Base-by-base conservation (phyloP, 1,284 basidiomycete genomes). In the Inonotus hispidus region DNA sequence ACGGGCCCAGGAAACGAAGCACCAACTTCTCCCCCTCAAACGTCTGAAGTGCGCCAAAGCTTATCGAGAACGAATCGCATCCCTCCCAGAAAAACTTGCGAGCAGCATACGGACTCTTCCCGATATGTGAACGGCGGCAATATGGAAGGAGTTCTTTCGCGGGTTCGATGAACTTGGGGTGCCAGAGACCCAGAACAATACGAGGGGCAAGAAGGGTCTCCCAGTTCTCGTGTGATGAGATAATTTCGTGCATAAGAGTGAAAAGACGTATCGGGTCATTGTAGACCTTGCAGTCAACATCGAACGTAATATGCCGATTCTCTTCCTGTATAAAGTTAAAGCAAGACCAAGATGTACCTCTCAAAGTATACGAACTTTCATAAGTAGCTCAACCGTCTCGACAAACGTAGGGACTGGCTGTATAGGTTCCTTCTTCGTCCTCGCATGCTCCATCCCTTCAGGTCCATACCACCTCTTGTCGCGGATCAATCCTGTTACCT, bases 271-370 rank as follows among this genome's bases (percentile, higher is more conserved):
- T 85, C 0, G 97, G 95, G 68, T 96, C 85, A 71, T 97, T 98
- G 70, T 94, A 88, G 43, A 92, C 85, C 75, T 99, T 98, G 71
- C 96, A 91, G 72, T 98, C 95, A 63, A 98, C 84, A 73, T 97
- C 93, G 71, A 98, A 90, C 67, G 87, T 87, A 71, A 93, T 88
- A 68, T 94, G 90, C 23, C 75, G 79, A 74, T 95, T 94, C 72
- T 92, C 90, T 37, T 90, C 88, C 91, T 93, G 61, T 37, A 47
- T 19, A n/a, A n/a, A 43, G 11, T 14, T n/a, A 7, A 21, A 62
- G 53, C 38, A 62, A 58, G 52, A 27, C 13, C 25, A 37, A 38
- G 23, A 41, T 43, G 16, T 2, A n/a, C 6, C 41, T n/a, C 41
- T n/a, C 38, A 56, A 56, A 59, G 59, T 47, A 32, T 53, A 56